phyloP scores from a whole-genome alignment of 352 stramenopile species.

The Phytopythium vexans region DNA sequence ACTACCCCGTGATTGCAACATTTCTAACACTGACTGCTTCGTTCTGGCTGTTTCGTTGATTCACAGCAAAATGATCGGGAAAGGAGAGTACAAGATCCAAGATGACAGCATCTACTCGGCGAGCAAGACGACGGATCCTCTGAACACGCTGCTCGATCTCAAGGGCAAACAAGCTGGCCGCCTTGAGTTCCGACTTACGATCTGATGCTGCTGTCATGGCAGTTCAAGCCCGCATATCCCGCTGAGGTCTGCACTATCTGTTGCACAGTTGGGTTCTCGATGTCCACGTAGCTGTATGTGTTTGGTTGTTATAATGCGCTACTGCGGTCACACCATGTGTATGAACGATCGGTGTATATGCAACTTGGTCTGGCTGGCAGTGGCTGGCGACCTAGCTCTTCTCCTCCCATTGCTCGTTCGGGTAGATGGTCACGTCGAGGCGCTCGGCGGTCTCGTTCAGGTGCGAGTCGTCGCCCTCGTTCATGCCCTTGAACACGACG shows the following conservation, averaged over 20 bases:
- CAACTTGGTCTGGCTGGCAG: too few relatives aligned
- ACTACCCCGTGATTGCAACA: rapidly evolving
- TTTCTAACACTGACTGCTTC: background rate
- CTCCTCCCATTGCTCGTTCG: slow-evolving; percentile 69
- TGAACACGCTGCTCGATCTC: background rate
- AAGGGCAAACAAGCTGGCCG: background rate
- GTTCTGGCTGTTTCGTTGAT: background rate
- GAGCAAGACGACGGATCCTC: background rate
- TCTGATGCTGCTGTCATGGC: too few relatives aligned
- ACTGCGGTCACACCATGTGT: background rate
- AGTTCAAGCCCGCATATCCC: too few relatives aligned
- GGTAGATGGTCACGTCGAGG: slow-evolving; percentile 71
- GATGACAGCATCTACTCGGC: background rate
- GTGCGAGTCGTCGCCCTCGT: slow-evolving; percentile 60
- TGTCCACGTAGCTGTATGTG: too few relatives aligned
- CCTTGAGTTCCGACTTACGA: background rate
- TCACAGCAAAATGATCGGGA: background rate
- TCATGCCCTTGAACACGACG: slow-evolving; percentile 73
- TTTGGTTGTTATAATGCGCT: too few relatives aligned
- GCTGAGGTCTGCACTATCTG: too few relatives aligned
- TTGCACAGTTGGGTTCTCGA: background rate
- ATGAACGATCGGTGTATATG: too few relatives aligned
- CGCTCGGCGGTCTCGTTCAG: slow-evolving; percentile 71
- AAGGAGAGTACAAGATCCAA: background rate
- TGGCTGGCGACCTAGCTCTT: background rate